Evolutionary conservation across 352 stramenopile species (phyloP), one percentile per base, ranked within the genome.

Genomic region (Halophytophthora batemanensis): DNA sequence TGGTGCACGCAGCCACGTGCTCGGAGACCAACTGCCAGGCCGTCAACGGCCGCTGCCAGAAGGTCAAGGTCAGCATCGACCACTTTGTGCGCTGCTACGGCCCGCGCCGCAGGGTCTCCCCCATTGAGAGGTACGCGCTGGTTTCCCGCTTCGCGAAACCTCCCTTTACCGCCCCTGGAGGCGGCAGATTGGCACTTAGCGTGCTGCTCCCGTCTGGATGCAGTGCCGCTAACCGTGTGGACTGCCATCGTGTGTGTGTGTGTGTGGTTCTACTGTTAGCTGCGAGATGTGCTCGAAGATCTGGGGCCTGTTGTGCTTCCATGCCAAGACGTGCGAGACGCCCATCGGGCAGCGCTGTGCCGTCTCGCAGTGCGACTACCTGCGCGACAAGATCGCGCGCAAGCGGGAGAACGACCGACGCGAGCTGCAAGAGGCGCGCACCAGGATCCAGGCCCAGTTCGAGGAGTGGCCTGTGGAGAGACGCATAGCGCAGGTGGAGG

Each of bases 21-120:
- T 39, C 42, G 6, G 58, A 82, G 21, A 25, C 71, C 44, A 69
- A 89, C 6, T 95, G 84, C 49, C 68, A 72, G 44, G 77, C 69
- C 38, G 63, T 67, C 45, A 71, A 73, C 34, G 77, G 77, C 10
- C 82, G 84, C 29, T 95, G 84, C 56, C 82, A 92, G 58, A 95
- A 95, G 65, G 80, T 95, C 36, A 92, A 90, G 51, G 77, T 73
- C n/a, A 90, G 82, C 45, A 91, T 93, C 59, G 77, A 93, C 61
- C 84, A 95, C 65, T 95, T 95, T 42, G 76, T 92, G 54, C 78
- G 80, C 22, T 95, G 84, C 53, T 95, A 93, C 53, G 77, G 82
- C 6, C 74, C 82, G 28, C 80, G 84, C 28, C 77, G 84, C 40
- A 75, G 74, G 23, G 39, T 65, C 25, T 87, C 76, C 10, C 71